Evolutionary conservation across 495 filamentous ascomycete genomes (phyloP).

Genomic region (Penicillium antarcticum): DNA sequence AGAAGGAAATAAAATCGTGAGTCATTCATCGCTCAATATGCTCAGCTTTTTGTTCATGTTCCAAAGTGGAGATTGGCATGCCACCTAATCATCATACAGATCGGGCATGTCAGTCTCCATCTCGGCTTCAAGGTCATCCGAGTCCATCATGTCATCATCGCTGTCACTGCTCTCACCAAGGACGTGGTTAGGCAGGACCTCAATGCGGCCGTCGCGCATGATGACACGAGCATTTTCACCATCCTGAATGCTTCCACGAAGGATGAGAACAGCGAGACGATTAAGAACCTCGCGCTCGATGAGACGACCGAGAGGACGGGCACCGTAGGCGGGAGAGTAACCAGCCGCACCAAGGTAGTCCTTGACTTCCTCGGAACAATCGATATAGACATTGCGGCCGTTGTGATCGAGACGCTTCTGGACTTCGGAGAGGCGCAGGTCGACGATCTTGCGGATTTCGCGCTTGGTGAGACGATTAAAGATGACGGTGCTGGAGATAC

Average conservation of each 20-base stretch:
- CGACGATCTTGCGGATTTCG: conserved; percentile 95
- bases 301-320: conserved; percentile 78
- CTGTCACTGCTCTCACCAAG: conserved; percentile 50
- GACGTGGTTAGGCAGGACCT: conserved; percentile 80
- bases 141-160: conserved; percentile 68
- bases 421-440: conserved; percentile 83
- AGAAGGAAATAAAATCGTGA: too few species aligned
- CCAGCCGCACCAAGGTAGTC: conserved; percentile 86
- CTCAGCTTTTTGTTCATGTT: not conserved
- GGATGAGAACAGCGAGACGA: conserved; percentile 81
- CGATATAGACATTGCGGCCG: conserved; percentile 74
- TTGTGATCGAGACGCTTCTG: conserved; percentile 82
- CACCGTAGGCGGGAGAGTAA: conserved; percentile 92
- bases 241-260: conserved; percentile 78
- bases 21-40: not conserved
- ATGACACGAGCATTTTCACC: conserved; percentile 79
- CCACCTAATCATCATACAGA: conserved; percentile 64
- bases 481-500: conserved; percentile 91
- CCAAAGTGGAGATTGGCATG: not conserved
- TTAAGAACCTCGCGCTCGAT: conserved; percentile 98
- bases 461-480: conserved; percentile 89
- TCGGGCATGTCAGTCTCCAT: conserved; percentile 63
- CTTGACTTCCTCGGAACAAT: conserved; percentile 75
- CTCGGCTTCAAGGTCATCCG: conserved; percentile 66
- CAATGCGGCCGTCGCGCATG: conserved; percentile 70